phyloP scores from a whole-genome alignment of 75 land plant species.

The Selaginella tamariscina region DNA sequence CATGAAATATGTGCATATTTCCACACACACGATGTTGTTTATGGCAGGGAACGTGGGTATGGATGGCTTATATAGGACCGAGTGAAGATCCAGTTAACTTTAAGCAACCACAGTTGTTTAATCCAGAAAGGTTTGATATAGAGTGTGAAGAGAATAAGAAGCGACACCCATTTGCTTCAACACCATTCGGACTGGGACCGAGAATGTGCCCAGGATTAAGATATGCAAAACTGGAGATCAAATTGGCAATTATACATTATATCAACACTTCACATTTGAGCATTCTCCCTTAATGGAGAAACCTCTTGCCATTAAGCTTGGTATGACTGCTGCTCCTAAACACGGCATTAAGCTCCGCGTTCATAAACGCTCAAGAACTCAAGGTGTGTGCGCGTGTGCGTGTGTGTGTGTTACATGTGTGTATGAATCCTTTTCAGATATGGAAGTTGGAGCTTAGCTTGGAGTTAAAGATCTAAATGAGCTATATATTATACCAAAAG shows the following conservation, averaged over 20 bases:
- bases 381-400: no score
- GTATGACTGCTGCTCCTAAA: constrained; percentile 47
- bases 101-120: constrained; percentile 55
- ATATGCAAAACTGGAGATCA: constrained; percentile 52
- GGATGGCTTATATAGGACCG: constrained; percentile 47
- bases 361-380: constrained; percentile 10
- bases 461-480: no score
- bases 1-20: background rate
- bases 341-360: constrained; percentile 50
- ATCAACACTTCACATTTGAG: constrained; percentile 34
- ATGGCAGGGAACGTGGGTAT: constrained; percentile 66
- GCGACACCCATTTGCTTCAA: constrained; percentile 63
- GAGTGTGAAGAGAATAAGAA: constrained; percentile 43
- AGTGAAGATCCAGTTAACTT: constrained; percentile 57
- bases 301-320: constrained; percentile 46
- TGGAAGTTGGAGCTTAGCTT: no score
- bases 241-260: constrained; percentile 49
- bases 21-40: background rate
- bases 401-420: no score
- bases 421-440: no score
- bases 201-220: constrained; percentile 56
- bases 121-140: constrained; percentile 64
- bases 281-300: constrained; percentile 57
- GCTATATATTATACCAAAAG: no score
- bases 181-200: constrained; percentile 75